A percentile compares a stretch with the other conserved stretches of the same genome.
Conservation (phyloP, 2,329 filamentous ascomycete species). For the Fusarium pininemorale region DNA sequence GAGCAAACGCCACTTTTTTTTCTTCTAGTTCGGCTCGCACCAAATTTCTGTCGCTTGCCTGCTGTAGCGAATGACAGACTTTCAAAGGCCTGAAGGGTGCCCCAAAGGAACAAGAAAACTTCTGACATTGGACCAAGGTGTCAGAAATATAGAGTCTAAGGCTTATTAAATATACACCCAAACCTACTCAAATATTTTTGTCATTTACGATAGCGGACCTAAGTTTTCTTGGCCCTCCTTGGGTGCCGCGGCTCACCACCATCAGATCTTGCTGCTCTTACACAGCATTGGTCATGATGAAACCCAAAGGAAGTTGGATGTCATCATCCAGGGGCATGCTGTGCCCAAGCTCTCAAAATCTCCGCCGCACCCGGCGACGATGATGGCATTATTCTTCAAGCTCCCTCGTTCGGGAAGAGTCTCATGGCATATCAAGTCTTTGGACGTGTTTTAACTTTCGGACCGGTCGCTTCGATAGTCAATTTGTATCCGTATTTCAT, state of each 20-base stretch:
- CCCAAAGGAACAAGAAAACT: background rate
- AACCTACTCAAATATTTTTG: background rate
- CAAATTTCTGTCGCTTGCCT: slow-evolving; percentile 10
- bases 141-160: background rate
- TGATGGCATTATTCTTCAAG: slow-evolving; percentile 22
- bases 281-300: slow-evolving; percentile 16
- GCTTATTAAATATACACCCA: background rate
- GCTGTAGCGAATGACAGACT: slow-evolving; percentile 1
- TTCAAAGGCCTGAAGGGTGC: background rate
- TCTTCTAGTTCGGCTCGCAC: slow-evolving; percentile 11
- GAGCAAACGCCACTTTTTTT: slow-evolving; percentile 23
- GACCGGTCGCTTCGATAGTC: background rate
- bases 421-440: background rate
- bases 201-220: background rate
- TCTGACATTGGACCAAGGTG: background rate
- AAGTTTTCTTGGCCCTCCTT: background rate
- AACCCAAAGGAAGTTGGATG: slow-evolving; percentile 27
- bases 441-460: background rate
- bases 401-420: background rate
- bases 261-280: slow-evolving; percentile 14
- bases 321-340: slow-evolving; percentile 35
- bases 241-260: slow-evolving; percentile 21
- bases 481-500: background rate
- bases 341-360: slow-evolving; percentile 22
- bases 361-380: slow-evolving; percentile 27